phyloP scores from a whole-genome alignment of 2,329 filamentous ascomycete species.

The Fusarium globosum region DNA sequence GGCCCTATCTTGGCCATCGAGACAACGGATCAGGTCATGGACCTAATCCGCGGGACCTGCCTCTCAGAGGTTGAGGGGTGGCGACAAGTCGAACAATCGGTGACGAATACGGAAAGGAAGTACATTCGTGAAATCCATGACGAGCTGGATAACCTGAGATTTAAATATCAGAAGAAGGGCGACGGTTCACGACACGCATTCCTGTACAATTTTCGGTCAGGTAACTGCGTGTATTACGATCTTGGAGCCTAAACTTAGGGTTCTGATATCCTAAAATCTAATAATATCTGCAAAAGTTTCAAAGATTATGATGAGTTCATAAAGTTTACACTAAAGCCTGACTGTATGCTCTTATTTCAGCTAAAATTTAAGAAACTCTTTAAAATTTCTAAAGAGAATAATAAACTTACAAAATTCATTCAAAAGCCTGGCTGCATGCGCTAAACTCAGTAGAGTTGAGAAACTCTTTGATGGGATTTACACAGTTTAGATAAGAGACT shows the following conservation, averaged over 20 bases:
- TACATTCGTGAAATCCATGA: conserved; percentile 88
- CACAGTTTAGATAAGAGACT: not conserved
- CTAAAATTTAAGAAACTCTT: not conserved
- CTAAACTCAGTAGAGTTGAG: not conserved
- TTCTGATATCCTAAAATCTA: not conserved
- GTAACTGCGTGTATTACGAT: conserved; percentile 87
- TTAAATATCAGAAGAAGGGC: conserved; percentile 64
- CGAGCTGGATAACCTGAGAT: conserved; percentile 73
- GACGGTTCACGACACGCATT: conserved; percentile 78
- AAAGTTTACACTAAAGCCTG: no score
- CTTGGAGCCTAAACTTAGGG: conserved; percentile 54
- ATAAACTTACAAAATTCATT: no score
- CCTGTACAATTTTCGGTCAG: conserved; percentile 91
- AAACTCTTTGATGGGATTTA: not conserved
- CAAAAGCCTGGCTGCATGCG: not conserved
- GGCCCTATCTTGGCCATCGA: conserved; percentile 90
- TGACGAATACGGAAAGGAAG: conserved; percentile 80
- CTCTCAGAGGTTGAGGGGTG: conserved; percentile 86
- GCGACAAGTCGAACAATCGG: conserved; percentile 82
- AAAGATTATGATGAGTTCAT: not conserved
- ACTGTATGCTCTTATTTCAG: not conserved
- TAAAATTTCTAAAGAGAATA: not conserved
- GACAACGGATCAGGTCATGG: conserved; percentile 84
- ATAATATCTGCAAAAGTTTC: not conserved
- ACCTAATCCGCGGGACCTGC: conserved; percentile 77